Base-by-base conservation (phyloP, 1,284 basidiomycete genomes). In the Sporisorium exsertum region DNA sequence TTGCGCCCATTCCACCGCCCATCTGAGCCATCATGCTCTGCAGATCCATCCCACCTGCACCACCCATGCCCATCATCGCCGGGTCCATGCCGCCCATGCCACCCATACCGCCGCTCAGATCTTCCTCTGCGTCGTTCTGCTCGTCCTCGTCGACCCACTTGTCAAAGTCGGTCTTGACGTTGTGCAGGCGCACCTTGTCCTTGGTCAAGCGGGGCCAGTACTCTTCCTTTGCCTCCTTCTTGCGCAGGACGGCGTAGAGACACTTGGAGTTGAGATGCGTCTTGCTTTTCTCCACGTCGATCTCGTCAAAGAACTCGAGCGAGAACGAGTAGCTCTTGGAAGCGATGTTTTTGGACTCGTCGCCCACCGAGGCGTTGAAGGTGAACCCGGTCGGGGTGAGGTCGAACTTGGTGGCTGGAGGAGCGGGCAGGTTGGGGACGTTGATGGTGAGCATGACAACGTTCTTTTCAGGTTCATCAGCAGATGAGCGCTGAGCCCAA, bases 141-240 rank as follows among this genome's bases (percentile, higher is more conserved):
- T 86, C 85, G 62, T 86, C 85, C 67, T 86, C 85, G 60, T 86
- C 85, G 20, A 85, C 85, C 85, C 85, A 86, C 74, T 85, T 85
- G 74, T 82, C 80, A 51, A 86, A 86, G 58, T 86, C 85, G 53
- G 85, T 86, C 83, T 86, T 86, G 78, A 86, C 83, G 58, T 84
- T 85, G 68, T 85, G 83, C 55, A 86, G 66, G 42, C 84, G 80
- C 24, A 82, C 72, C 82, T 86, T 86, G 18, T 86, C 83, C 79
- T 86, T 86, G 57, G 83, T 82, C 35, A 86, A 64, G 9, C 85
- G 79, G 0, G 85, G 85, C 85, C 85, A 86, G 80, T 75, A 86
- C 58, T 86, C 85, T 15, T 73, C 68, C 70, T 82, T 54, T 3
- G 70, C 58, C 42, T 81, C 77, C 63, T 81, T 79, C 72, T 86